Conservation (phyloP, 2,329 filamentous ascomycete genomes). For the Colletotrichum horii region DNA sequence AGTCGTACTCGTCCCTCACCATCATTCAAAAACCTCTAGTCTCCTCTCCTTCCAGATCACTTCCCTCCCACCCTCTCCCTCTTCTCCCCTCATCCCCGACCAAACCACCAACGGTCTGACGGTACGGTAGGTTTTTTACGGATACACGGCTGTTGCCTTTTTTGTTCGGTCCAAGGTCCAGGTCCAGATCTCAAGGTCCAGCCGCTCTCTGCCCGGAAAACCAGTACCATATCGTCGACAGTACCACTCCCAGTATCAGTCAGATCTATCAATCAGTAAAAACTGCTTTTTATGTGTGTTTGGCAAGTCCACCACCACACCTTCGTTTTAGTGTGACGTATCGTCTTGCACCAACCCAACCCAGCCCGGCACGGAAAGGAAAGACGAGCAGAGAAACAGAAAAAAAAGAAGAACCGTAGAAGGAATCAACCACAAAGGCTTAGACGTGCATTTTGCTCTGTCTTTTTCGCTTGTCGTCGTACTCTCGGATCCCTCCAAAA, state of each 20-base stretch:
- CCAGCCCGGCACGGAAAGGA: neutral
- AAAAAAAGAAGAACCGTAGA: neutral
- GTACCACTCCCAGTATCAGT: neutral
- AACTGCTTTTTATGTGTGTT: neutral
- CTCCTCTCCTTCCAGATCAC: constrained; percentile 21
- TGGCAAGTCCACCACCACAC: constrained; percentile 11
- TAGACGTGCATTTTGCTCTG: neutral
- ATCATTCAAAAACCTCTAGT: constrained; percentile 46
- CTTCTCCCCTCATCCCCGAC: constrained; percentile 34
- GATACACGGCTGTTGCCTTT: constrained; percentile 5
- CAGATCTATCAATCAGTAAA: neutral
- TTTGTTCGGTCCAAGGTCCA: neutral
- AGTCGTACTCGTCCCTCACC: constrained; percentile 22
- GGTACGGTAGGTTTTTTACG: constrained; percentile 19
- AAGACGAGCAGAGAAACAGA: neutral
- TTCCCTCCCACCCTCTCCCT: constrained; percentile 25
- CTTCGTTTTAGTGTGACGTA: constrained; percentile 5
- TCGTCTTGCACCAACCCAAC: neutral
- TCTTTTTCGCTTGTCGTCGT: neutral
- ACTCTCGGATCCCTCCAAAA: constrained; percentile 15
- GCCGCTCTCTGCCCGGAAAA: constrained; percentile 10
- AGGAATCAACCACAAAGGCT: neutral
- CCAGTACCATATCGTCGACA: neutral
- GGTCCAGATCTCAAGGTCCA: constrained; percentile 10
- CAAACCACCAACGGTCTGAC: constrained; percentile 16